A percentile compares a stretch with the other conserved stretches of the same genome.
Conservation (phyloP, 2,329 filamentous ascomycete species). For the Aspergillus pseudotamarii region DNA sequence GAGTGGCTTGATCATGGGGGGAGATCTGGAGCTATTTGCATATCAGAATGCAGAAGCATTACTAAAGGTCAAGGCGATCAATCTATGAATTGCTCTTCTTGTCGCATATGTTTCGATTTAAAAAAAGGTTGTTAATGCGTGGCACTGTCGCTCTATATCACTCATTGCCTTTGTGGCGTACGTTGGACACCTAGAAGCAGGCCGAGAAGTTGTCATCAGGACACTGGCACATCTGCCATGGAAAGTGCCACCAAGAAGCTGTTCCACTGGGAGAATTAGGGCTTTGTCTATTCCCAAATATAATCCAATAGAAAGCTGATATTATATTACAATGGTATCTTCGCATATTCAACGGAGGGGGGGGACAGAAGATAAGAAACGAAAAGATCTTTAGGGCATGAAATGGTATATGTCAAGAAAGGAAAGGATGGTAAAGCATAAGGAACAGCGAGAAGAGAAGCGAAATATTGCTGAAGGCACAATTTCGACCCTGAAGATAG, state of each 20-base stretch:
- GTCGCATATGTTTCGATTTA: neutral
- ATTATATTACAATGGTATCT: neutral
- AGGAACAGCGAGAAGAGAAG: neutral
- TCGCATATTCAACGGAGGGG: neutral
- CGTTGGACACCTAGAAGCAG: neutral
- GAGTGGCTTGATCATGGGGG: slow-evolving; percentile 53
- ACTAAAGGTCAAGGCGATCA: slow-evolving; percentile 35
- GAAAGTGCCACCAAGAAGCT: no score
- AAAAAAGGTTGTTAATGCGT: neutral
- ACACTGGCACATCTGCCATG: neutral
- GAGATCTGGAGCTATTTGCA: slow-evolving; percentile 54
- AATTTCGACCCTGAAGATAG: neutral
- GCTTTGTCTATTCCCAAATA: neutral
- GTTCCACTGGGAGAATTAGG: neutral
- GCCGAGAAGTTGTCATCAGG: neutral
- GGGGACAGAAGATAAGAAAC: neutral
- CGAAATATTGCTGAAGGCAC: neutral
- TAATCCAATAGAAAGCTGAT: neutral
- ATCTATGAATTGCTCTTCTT: neutral
- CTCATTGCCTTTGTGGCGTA: neutral
- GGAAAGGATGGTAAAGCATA: neutral
- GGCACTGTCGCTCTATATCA: neutral
- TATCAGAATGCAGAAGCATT: slow-evolving; percentile 56
- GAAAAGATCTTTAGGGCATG: neutral
- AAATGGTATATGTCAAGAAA: neutral